Evolutionary conservation across 306 rosid species (phyloP).

Genomic region (Medicago ruthenica): DNA sequence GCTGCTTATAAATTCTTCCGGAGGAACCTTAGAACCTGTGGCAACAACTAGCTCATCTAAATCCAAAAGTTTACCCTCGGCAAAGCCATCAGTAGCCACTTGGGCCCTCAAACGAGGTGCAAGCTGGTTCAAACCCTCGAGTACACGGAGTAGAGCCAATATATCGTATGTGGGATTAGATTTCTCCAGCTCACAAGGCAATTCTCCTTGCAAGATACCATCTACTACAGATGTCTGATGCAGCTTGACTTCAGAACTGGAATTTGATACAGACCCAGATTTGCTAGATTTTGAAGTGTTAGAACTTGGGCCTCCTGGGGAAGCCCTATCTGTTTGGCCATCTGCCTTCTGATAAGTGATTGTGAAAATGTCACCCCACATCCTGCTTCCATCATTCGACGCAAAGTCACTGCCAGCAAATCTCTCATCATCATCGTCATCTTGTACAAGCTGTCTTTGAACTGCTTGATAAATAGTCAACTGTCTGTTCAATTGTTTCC

Average conservation of each 20-base stretch:
- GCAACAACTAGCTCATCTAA: conserved; percentile 65
- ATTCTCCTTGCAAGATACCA: conserved; percentile 92
- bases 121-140: conserved; percentile 95
- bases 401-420: conserved; percentile 73
- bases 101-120: conserved; percentile 87
- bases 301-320: conserved; percentile 73
- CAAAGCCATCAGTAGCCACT: conserved; percentile 71
- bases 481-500: conserved; percentile 90
- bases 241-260: conserved; percentile 63
- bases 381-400: conserved; percentile 91
- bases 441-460: conserved; percentile 87
- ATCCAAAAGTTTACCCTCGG: conserved; percentile 67
- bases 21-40: conserved; percentile 64
- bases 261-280: conserved; percentile 62
- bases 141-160: conserved; percentile 82
- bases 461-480: conserved; percentile 96
- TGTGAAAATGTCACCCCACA: conserved; percentile 96
- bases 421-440: conserved; percentile 98
- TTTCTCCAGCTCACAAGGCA: conserved; percentile 95
- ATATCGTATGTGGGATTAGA: conserved; percentile 87
- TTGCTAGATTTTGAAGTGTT: conserved; percentile 65
- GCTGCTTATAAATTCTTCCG: conserved; percentile 85
- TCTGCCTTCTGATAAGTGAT: conserved; percentile 91
- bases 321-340: conserved; percentile 66
- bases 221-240: conserved; percentile 81